phyloP scores from a whole-genome alignment of 805 yeast genomes.

The Hanseniaspora clermontiae region DNA sequence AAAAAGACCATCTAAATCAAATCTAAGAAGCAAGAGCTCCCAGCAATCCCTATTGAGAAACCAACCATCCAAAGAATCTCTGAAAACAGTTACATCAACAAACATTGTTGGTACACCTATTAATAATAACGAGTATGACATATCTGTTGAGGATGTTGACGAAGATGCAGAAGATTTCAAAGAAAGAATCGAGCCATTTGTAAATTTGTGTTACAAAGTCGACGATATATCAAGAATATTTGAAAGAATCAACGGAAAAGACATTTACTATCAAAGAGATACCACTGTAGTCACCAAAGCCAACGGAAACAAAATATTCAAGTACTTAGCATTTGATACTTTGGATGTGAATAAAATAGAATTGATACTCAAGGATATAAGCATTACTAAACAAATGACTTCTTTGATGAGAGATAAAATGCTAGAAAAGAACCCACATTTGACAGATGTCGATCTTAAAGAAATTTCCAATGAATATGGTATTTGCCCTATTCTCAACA shows the following conservation, averaged over 20 bases:
- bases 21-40: conserved; percentile 26
- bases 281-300: conserved; percentile 10
- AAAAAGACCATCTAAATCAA: conserved; percentile 16
- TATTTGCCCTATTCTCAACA: conserved; percentile 10
- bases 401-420: conserved; percentile 4
- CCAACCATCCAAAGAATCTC: conserved; percentile 3
- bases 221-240: conserved; percentile 6
- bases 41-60: conserved; percentile 21
- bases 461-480: conserved; percentile 6
- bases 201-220: conserved; percentile 9
- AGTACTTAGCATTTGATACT: conserved; percentile 12
- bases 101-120: background rate
- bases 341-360: conserved; percentile 8
- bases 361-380: conserved; percentile 6
- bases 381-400: conserved; percentile 11
- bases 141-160: background rate
- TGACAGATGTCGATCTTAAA: conserved; percentile 1
- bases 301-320: background rate
- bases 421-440: background rate
- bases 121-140: background rate
- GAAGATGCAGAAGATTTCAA: background rate
- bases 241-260: conserved; percentile 6
- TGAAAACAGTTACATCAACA: background rate
- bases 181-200: conserved; percentile 7
- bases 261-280: conserved; percentile 11